These are phyloP conservation scores for Botrytis tulipae DNA, from an alignment of 2,329 filamentous ascomycete genomes.

Conservation along the genomic window DNA sequence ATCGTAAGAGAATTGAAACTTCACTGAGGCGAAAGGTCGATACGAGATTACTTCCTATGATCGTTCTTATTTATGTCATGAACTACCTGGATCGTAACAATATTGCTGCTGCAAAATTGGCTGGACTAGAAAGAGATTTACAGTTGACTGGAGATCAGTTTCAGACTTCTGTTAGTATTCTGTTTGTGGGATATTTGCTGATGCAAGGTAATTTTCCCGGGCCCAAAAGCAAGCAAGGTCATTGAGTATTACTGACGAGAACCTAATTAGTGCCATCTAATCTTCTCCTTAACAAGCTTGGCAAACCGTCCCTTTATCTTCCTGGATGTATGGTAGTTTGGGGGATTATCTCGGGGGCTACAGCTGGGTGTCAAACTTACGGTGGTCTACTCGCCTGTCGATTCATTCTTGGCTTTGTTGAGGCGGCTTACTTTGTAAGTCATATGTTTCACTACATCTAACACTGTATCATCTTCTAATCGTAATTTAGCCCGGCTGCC, in stretches of 20 bases:
- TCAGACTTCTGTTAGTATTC: conserved; percentile 43
- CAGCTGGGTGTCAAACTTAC: conserved; percentile 48
- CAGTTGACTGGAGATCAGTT: conserved; percentile 44
- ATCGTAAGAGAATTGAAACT: conserved; percentile 52
- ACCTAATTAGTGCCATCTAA: conserved; percentile 45
- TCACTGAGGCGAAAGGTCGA: conserved; percentile 64
- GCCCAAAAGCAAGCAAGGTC: not conserved
- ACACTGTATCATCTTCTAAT: not conserved
- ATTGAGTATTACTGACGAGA: not conserved
- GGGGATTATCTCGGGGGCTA: conserved; percentile 50
- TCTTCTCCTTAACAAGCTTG: conserved; percentile 49
- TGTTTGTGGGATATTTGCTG: conserved; percentile 43
- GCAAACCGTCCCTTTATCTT: conserved; percentile 51
- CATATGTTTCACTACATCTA: too few species aligned
- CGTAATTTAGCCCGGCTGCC: conserved; percentile 20
- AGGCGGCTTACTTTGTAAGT: conserved; percentile 54
- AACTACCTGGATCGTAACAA: conserved; percentile 64
- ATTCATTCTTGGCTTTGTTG: conserved; percentile 52
- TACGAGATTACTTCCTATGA: conserved; percentile 60
- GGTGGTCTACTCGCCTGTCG: conserved; percentile 47
- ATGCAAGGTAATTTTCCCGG: conserved; percentile 37
- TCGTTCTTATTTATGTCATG: conserved; percentile 69
- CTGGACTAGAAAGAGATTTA: conserved; percentile 48
- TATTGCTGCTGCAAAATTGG: conserved; percentile 54
- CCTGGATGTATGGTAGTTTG: conserved; percentile 50